Base-by-base conservation (phyloP, 805 yeast genomes). In the Myxozyma melibiosi region DNA sequence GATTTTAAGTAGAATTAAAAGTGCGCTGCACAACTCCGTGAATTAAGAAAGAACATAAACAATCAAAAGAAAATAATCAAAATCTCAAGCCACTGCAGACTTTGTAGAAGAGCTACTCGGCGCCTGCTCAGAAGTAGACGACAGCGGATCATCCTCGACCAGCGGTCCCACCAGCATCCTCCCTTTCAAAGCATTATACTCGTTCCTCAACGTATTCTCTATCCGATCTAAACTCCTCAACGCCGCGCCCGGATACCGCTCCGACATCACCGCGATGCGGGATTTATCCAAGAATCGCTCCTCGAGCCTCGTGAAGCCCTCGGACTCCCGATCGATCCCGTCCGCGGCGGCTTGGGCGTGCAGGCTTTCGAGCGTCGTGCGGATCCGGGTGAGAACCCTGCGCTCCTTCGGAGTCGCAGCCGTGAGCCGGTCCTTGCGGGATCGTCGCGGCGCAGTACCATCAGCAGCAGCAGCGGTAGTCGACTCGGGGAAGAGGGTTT, bases 271-370 rank as follows among this genome's bases (percentile, higher is more conserved):
- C 9, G 33, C 20, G 20, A 2, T 6, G 6, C 46, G 42, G 16
- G 42, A 45, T 16, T 33, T 27, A 2, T 27, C 40, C 30, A 53
- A 8, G 33, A 46, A 53, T 14, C 41, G 39, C 13, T 40, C 24
- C 31, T 53, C 57, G 7, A 53, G 30, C 25, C 7, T 13, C 4
- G n/a, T 8, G 22, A 53, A 53, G 18, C 8, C 25, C 7, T 6
- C 2, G 3, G 57, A 45, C 5, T 46, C 41, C 14, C 57, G 30
- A 31, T 53, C 46, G 20, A 53, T 20, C 1, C 51, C 31, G 31
- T 53, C 57, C 6, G 4, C 4, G n/a, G 4, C 13, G 1, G 57
- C 57, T 9, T 24, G 46, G 14, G 8, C 25, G 33, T 53, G 57
- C 18, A 53, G 27, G 4, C 9, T 22, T 20, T 39, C 52, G 27